phyloP scores from a whole-genome alignment of 2,329 filamentous ascomycete species.

The Sclerotinia sclerotiorum region DNA sequence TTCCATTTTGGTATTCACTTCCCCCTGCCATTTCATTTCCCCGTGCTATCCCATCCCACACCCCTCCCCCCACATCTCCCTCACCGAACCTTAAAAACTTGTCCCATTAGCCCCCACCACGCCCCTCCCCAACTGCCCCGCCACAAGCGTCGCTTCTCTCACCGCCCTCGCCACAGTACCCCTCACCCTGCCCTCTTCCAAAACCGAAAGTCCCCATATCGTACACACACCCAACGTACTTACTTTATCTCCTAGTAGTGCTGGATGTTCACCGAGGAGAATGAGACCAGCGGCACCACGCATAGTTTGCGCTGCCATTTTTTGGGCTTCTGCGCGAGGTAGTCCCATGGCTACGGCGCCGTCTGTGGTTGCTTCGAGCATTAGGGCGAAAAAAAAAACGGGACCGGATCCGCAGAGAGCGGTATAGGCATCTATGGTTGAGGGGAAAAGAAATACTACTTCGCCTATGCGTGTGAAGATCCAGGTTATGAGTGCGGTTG shows the following conservation, averaged over 20 bases:
- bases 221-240: constrained; percentile 76
- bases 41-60: not conserved
- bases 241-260: constrained; percentile 73
- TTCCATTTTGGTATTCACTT: not conserved
- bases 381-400: constrained; percentile 70
- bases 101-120: constrained; percentile 51
- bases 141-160: constrained; percentile 68
- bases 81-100: constrained; percentile 35
- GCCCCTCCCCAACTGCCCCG: constrained; percentile 60
- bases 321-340: constrained; percentile 67
- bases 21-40: not conserved
- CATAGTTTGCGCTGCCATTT: constrained; percentile 80
- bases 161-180: constrained; percentile 67
- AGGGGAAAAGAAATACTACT: constrained; percentile 64
- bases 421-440: constrained; percentile 70
- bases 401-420: constrained; percentile 73
- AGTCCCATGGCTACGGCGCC: constrained; percentile 78
- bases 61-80: too few species aligned
- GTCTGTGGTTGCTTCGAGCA: constrained; percentile 74
- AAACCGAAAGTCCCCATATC: constrained; percentile 68
- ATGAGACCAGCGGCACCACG: constrained; percentile 69
- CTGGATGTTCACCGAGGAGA: constrained; percentile 70
- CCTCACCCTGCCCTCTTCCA: constrained; percentile 71
- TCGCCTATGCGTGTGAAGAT: constrained; percentile 75
- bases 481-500: constrained; percentile 64